phyloP scores from a whole-genome alignment of 169 alveolate genomes.

The Toxoplasma gondii region DNA sequence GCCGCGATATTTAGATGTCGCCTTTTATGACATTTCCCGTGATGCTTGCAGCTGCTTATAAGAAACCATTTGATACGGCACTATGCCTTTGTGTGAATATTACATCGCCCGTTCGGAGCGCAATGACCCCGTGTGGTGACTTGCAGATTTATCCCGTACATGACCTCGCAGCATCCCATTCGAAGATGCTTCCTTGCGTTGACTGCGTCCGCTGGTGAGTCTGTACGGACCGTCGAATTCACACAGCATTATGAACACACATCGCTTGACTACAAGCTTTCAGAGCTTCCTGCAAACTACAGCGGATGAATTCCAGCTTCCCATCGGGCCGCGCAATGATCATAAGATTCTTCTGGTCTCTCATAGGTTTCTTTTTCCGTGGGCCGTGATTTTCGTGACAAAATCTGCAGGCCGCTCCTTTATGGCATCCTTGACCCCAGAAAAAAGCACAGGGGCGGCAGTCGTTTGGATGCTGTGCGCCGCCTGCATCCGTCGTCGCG shows the following conservation, averaged over 20 bases:
- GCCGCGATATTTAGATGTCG: too few species aligned
- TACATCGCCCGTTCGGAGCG: too few species aligned
- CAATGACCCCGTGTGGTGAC: too few species aligned
- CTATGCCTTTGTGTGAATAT: too few species aligned
- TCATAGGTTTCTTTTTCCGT: slow-evolving; percentile 28
- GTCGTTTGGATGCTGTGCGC: slow-evolving; percentile 17
- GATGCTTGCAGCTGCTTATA: too few species aligned
- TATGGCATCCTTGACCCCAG: slow-evolving; percentile 50
- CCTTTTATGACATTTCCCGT: too few species aligned
- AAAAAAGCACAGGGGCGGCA: slow-evolving; percentile 43
- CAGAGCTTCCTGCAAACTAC: slow-evolving; percentile 35
- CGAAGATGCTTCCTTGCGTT: not conserved
- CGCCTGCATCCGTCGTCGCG: not conserved
- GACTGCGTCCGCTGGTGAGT: not conserved
- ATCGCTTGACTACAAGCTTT: not conserved
- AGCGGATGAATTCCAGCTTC: slow-evolving; percentile 40
- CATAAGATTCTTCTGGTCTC: slow-evolving; percentile 47
- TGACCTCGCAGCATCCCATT: too few species aligned
- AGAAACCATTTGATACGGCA: too few species aligned
- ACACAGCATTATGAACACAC: not conserved
- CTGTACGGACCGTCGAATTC: not conserved
- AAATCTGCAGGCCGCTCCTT: slow-evolving; percentile 21
- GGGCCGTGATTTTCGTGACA: slow-evolving; percentile 40
- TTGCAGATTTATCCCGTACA: too few species aligned
- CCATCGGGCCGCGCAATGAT: slow-evolving; percentile 47